These are phyloP conservation scores for Aspergillus biplanus DNA, from an alignment of 495 filamentous ascomycete species.

Conservation along the genomic window DNA sequence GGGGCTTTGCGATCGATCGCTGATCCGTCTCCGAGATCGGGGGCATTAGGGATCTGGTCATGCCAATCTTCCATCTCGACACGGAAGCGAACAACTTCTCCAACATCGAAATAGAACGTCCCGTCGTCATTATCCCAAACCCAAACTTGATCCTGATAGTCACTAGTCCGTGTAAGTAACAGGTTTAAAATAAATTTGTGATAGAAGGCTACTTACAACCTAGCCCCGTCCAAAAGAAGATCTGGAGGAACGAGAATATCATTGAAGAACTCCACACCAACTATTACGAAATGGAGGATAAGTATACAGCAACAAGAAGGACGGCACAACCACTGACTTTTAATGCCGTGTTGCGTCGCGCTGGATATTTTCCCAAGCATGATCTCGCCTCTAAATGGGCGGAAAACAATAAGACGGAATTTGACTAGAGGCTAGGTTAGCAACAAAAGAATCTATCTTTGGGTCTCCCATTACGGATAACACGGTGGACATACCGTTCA, in stretches of 20 bases:
- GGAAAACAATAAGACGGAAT: slow-evolving; percentile 90
- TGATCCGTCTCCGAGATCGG: slow-evolving; percentile 55
- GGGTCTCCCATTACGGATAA: not conserved
- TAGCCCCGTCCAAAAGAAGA: slow-evolving; percentile 69
- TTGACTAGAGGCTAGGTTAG: slow-evolving; percentile 60
- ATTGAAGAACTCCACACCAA: slow-evolving; percentile 86
- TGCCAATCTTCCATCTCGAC: slow-evolving; percentile 85
- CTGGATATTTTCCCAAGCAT: slow-evolving; percentile 77
- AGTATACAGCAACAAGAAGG: not conserved
- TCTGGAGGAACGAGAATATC: slow-evolving; percentile 79
- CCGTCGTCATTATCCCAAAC: slow-evolving; percentile 76
- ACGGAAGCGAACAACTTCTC: slow-evolving; percentile 83
- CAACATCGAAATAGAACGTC: slow-evolving; percentile 80
- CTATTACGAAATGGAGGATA: slow-evolving; percentile 41
- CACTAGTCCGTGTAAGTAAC: slow-evolving; percentile 49
- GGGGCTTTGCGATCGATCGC: slow-evolving; percentile 59
- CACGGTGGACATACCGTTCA: slow-evolving; percentile 67
- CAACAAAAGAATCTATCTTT: not conserved
- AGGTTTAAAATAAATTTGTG: not conserved
- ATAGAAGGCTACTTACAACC: slow-evolving; percentile 62
- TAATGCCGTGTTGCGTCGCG: slow-evolving; percentile 72
- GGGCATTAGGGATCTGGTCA: slow-evolving; percentile 77
- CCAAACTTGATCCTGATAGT: slow-evolving; percentile 75
- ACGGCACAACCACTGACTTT: slow-evolving; percentile 54
- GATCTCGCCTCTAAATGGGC: slow-evolving; percentile 92